Base-by-base conservation (phyloP, 1,284 basidiomycete genomes). In the Neonothopanus nambi region DNA sequence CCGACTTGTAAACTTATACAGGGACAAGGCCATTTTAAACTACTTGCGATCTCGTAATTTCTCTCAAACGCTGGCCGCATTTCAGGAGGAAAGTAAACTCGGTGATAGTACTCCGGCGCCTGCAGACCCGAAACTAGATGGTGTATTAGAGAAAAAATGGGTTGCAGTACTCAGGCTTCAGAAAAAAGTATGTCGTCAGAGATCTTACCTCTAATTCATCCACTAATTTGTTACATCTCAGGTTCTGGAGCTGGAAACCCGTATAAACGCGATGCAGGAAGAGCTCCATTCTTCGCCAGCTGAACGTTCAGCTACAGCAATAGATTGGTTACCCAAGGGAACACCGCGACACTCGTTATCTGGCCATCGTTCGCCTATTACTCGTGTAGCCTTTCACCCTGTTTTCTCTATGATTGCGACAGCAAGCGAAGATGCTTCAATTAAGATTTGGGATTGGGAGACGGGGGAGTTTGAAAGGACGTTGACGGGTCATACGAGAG, bases 361-460 rank as follows among this genome's bases (percentile, higher is more conserved):
- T 3, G 91, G 93, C 1, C 93, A 96, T 69, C 82, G 93, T 47
- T 75, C 83, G 56, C 89, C 79, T 76, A 68, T 95, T 55, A 92
- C 88, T 18, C 77, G 84, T 41, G 82, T 95, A 39, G 83, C 90
- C 3, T 96, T 96, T 68, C 93, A 96, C 67, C 94, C 93, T 0
- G 78, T 84, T 26, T 95, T 92, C 73, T 92, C 87, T 37, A 76
- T 91, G 13, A 70, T 95, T 28, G 93, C 90, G 9, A 89, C 87
- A 26, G 92, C 91, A 5, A 91, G 89, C 61, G 93, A 95, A 65
- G 93, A 96, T 65, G 79, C 89, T 35, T 93, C 86, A 2, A 81
- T 95, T 62, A 95, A 95, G 73, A 84, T 96, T 48, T 95, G 93
- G 93, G 93, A 96, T 66, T 96, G 93, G 93, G 93, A 96, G 67